These are phyloP conservation scores for Hyphopichia khmerensis DNA, from an alignment of 1,139 yeast genomes.

Conservation along the genomic window DNA sequence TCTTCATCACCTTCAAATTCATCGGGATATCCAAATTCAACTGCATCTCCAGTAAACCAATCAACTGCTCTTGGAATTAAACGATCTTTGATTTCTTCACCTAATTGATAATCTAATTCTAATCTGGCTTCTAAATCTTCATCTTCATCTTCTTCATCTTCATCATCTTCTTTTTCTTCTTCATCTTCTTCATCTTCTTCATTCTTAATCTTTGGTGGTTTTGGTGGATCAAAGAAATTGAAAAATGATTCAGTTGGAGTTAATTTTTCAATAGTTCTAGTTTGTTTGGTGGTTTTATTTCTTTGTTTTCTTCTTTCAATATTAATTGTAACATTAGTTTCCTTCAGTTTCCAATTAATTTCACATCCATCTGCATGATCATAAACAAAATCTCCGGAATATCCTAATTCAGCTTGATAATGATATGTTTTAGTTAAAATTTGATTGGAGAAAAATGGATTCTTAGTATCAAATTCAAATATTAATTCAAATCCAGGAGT, in stretches of 20 bases:
- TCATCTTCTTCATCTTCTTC: constrained; percentile 40
- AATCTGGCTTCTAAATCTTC: constrained; percentile 80
- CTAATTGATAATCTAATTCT: constrained; percentile 91
- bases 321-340: constrained; percentile 76
- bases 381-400: constrained; percentile 93
- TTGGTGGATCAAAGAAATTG: constrained; percentile 93
- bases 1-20: constrained; percentile 49
- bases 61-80: constrained; percentile 94
- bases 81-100: constrained; percentile 95
- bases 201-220: constrained; percentile 54
- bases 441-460: constrained; percentile 75
- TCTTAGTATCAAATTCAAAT: constrained; percentile 70
- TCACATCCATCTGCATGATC: constrained; percentile 94
- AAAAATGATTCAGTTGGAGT: constrained; percentile 93
- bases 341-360: constrained; percentile 82
- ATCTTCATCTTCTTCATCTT: constrained; percentile 61
- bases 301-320: constrained; percentile 97
- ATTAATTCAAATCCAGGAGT: constrained; percentile 89
- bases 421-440: constrained; percentile 80
- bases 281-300: constrained; percentile 95
- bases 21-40: constrained; percentile 52
- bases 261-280: constrained; percentile 92
- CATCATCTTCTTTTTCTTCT: constrained; percentile 54
- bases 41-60: constrained; percentile 98
- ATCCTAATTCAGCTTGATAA: constrained; percentile 92